Conservation (phyloP, 495 filamentous ascomycete species). For the Aspergillus haitiensis region DNA sequence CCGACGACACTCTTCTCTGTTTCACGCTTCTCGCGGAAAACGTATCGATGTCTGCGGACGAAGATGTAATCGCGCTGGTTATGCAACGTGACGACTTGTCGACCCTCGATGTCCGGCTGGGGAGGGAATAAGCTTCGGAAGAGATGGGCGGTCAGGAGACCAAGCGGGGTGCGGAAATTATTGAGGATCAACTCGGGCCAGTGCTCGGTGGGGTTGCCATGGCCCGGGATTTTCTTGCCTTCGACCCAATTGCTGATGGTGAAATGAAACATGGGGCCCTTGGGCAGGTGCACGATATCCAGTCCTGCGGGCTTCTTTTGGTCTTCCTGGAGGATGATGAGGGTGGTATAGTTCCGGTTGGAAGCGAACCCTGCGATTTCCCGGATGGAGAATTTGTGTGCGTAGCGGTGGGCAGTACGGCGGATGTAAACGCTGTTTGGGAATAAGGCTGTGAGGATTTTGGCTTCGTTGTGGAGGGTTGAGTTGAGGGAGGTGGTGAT, state of each 20-base stretch:
- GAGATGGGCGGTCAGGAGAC: constrained; percentile 81
- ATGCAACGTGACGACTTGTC: constrained; percentile 88
- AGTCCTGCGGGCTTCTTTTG: constrained; percentile 74
- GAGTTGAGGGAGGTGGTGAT: constrained; percentile 87
- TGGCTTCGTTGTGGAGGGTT: constrained; percentile 77
- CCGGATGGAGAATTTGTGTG: constrained; percentile 81
- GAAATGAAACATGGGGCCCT: constrained; percentile 87
- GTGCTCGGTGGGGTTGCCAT: constrained; percentile 85
- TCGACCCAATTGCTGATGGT: constrained; percentile 82
- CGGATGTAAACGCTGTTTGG: constrained; percentile 86
- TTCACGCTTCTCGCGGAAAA: constrained; percentile 81
- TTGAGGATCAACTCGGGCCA: constrained; percentile 93
- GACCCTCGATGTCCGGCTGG: constrained; percentile 74
- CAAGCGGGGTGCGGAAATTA: constrained; percentile 91
- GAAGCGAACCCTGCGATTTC: constrained; percentile 87
- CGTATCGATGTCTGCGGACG: constrained; percentile 82
- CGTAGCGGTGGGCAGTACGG: constrained; percentile 74
- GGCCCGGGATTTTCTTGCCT: constrained; percentile 78
- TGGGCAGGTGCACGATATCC: constrained; percentile 77
- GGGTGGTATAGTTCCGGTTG: constrained; percentile 73
- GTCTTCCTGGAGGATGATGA: constrained; percentile 83
- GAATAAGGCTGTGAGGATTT: constrained; percentile 74
- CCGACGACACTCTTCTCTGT: constrained; percentile 87
- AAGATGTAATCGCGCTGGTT: constrained; percentile 98
- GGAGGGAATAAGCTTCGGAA: constrained; percentile 83